phyloP scores from a whole-genome alignment of 352 stramenopile genomes.

The Thalassiosira livingstoniorum region DNA sequence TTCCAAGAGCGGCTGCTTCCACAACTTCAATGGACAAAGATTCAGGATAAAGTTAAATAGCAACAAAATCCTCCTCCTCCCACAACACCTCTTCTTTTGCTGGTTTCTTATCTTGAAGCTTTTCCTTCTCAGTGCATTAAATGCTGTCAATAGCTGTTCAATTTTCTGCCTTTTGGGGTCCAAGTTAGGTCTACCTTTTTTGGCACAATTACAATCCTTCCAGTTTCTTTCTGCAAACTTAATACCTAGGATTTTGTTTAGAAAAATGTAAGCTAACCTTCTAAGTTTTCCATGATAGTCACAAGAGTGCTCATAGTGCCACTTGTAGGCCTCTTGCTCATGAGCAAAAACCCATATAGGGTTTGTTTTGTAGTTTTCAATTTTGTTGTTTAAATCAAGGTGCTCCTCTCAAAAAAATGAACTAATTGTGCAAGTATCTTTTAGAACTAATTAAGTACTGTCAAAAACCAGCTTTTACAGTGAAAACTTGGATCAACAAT shows the following conservation, averaged over 20 bases:
- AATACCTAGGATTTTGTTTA: slow-evolving; percentile 31
- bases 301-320: slow-evolving; percentile 25
- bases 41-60: slow-evolving; percentile 15
- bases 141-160: slow-evolving; percentile 16
- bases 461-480: too few relatives aligned
- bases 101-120: slow-evolving; percentile 9
- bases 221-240: slow-evolving; percentile 30
- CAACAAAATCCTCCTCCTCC: slow-evolving; percentile 21
- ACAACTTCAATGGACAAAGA: too few relatives aligned
- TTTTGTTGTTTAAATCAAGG: neutral
- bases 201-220: slow-evolving; percentile 21
- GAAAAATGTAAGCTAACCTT: neutral
- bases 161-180: slow-evolving; percentile 17
- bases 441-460: too few relatives aligned
- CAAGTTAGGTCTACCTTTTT: neutral
- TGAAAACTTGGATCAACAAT: too few relatives aligned
- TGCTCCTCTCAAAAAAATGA: slow-evolving; percentile 7
- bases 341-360: slow-evolving; percentile 37
- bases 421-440: slow-evolving; percentile 1
- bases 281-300: slow-evolving; percentile 1
- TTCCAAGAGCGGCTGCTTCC: too few relatives aligned
- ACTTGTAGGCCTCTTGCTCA: slow-evolving; percentile 1
- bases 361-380: slow-evolving; percentile 54
- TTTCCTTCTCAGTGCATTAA: neutral
- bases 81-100: slow-evolving; percentile 13